phyloP scores from a whole-genome alignment of 805 yeast species.

The Wickerhamiella alocasiicola region DNA sequence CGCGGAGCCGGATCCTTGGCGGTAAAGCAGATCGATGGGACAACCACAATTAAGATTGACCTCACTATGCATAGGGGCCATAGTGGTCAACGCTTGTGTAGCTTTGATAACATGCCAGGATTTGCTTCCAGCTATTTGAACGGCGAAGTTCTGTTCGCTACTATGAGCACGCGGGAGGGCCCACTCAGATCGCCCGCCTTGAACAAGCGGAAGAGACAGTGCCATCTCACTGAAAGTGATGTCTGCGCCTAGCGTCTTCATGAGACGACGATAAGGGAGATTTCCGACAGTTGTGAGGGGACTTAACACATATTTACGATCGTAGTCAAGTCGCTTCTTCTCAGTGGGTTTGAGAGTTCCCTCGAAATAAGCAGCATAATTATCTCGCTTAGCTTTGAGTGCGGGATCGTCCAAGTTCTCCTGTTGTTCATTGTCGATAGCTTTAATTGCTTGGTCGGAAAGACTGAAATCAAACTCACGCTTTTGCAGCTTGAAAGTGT shows the following conservation, averaged over 20 bases:
- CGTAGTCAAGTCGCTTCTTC: conserved; percentile 59
- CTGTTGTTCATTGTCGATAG: conserved; percentile 24
- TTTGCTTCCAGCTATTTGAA: conserved; percentile 83
- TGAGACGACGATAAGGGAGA: conserved; percentile 83
- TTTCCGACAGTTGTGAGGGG: conserved; percentile 98
- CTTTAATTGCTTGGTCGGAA: conserved; percentile 44
- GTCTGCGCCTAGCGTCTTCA: conserved; percentile 85
- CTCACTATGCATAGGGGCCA: conserved; percentile 56
- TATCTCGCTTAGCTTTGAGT: conserved; percentile 18
- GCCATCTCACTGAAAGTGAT: conserved; percentile 96
- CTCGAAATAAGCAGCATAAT: conserved; percentile 47
- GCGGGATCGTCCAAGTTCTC: conserved; percentile 26
- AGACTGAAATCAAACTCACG: conserved; percentile 44
- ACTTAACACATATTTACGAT: conserved; percentile 72
- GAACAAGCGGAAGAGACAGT: conserved; percentile 66
- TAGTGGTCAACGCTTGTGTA: conserved; percentile 58
- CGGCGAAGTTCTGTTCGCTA: conserved; percentile 83
- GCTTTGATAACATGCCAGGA: conserved; percentile 92
- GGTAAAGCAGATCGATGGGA: conserved; percentile 87
- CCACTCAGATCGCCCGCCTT: conserved; percentile 93
- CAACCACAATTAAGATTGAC: conserved; percentile 92
- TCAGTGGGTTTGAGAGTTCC: conserved; percentile 68
- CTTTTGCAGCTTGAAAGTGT: conserved; percentile 18
- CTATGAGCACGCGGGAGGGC: conserved; percentile 85
- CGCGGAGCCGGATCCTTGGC: conserved; percentile 94